Base-by-base conservation (phyloP, 2,329 filamentous ascomycete species). In the Ceratocystis albifundus region DNA sequence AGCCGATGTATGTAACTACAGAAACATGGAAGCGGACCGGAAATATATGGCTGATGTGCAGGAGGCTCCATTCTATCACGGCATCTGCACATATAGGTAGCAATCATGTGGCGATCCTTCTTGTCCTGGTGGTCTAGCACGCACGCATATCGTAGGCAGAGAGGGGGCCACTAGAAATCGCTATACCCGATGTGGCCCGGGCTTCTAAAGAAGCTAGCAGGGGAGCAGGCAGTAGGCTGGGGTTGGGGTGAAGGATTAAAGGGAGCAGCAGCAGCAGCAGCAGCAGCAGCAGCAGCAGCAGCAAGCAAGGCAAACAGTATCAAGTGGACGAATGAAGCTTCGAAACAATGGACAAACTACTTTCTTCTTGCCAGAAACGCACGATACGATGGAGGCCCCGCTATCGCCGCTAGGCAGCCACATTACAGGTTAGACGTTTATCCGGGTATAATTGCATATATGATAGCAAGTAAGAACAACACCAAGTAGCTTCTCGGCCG, bases 31-130 rank as follows among this genome's bases (percentile, higher is more conserved):
- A 12, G 10, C 30, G 30, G 6, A 32, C 30, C 30, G 7, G 30
- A 32, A 6, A 8, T 1, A 8, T 1, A 12, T 41, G 36, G 10
- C 3, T 10, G 36, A 12, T 41, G 36, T 41, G 36, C 36, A 4
- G 36, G 36, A 53, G 7, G 22, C 48, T 6, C 8, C 36, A 59
- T 36, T 6, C 8, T 59, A 59, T 36, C 15, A 32, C 4, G 22
- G 28, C 55, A 41, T 41, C 36, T 41, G 36, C 36, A 3, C 10
- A n/a, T 59, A 8, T 36, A 36, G n/a, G 7, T n/a, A 32, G 12
- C 8, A 59, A 59, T 59, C 55, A 59, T 59, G 55, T 59, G 55
- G 55, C 55, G 25, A 28, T 55, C 50, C 28, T 25, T 53, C 48
- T 25, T 53, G 4, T 4, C 36, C 36, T 1, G 2, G 10, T 12